A percentile compares a stretch with the other conserved stretches of the same genome.
Conservation (phyloP, 495 filamentous ascomycete genomes). For the Trichoderma parareesei region DNA sequence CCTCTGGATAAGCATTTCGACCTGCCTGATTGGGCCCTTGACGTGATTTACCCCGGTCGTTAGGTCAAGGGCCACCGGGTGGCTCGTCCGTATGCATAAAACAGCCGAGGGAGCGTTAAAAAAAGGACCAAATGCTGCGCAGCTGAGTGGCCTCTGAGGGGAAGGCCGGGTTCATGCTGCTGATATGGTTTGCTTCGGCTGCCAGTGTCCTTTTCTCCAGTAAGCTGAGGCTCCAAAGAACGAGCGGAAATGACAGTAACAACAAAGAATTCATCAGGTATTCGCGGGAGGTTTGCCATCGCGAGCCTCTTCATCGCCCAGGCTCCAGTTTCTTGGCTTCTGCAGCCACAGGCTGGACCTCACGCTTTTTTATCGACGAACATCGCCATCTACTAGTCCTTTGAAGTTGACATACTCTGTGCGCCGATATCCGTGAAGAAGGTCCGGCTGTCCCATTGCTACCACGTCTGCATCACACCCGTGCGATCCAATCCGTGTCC, state of each 20-base stretch:
- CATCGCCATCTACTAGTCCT: background rate
- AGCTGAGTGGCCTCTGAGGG: background rate
- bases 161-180: background rate
- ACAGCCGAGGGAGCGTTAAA: background rate
- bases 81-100: background rate
- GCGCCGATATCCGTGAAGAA: background rate
- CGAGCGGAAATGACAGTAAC: no score
- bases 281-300: background rate
- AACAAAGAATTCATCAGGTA: no score
- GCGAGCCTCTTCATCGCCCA: background rate
- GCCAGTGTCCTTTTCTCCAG: no score
- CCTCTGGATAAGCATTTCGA: background rate
- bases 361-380: background rate
- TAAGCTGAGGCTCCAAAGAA: no score
- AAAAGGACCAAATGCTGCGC: background rate
- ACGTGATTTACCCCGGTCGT: constrained; percentile 6
- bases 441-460: no score
- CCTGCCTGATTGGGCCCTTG: background rate
- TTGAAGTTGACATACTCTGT: background rate
- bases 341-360: background rate
- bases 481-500: no score
- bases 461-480: background rate
- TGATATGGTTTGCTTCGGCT: no score
- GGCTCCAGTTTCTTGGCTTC: background rate
- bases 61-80: background rate